Base-by-base conservation (phyloP, 164 flowering plant species). In the Cinnamomum micranthum region DNA sequence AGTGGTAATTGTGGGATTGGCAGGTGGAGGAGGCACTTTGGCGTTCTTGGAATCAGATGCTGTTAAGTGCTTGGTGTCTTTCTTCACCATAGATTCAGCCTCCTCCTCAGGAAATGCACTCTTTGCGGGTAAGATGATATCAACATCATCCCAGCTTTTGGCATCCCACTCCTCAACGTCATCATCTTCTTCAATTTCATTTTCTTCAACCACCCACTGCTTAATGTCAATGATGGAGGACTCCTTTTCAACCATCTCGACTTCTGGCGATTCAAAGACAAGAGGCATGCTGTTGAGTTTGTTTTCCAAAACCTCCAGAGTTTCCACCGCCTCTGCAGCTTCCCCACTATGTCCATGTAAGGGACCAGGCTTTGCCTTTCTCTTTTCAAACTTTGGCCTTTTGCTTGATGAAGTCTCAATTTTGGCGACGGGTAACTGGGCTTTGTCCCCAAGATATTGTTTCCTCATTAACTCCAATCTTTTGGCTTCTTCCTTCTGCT, bases 141-240 rank as follows among this genome's bases (percentile, higher is more conserved):
- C 85, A n/a, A 84, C 87, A 82, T 90, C 95, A 81, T 96, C 99
- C 99, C 98, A 94, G 80, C 94, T 94, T 84, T 94, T 96, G 27
- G 93, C 95, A 82, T 96, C 99, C 99, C 99, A 96, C 71, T 91
- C 97, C 65, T 87, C 95, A 74, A 92, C 85, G 0, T 83, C 85
- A 1, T 86, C 95, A 9, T 85, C 93, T 14, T 88, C 96, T 73
- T 88, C 91, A 68, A 84, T 88, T 23, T 76, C 47, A 71, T 71
- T 92, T 72, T 88, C 85, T 68, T 86, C 88, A 79, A 83, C 82
- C 55, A 58, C 76, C n/a, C 50, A 81, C 76, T 71, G 82, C 74
- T 81, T 86, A 23, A 67, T 77, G 68, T 71, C 78, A 33, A 6
- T 59, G 3, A 23, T 73, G 51, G 23, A 17, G 35, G 79, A 72